Evolutionary conservation across 805 yeast species (phyloP).

Genomic region (Sugiyamaella boreocaroliniensis): DNA sequence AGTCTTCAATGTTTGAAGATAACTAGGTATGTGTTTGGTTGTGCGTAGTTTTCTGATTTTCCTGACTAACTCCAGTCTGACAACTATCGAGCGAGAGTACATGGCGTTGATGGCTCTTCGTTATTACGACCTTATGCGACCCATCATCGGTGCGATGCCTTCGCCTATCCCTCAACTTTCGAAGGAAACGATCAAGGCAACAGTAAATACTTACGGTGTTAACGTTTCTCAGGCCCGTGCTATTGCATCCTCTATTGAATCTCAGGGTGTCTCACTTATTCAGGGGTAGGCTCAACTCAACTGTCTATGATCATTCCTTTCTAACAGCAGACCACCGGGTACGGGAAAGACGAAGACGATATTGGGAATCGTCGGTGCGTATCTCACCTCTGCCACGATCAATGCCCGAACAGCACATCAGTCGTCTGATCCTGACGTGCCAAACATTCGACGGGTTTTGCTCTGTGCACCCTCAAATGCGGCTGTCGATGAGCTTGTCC

Average conservation of each 20-base stretch:
- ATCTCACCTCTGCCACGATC: slow-evolving; percentile 27
- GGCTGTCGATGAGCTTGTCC: slow-evolving; percentile 91
- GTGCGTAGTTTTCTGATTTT: not conserved
- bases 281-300: slow-evolving; percentile 50
- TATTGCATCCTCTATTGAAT: slow-evolving; percentile 60
- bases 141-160: slow-evolving; percentile 63
- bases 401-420: not conserved
- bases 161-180: slow-evolving; percentile 34
- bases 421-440: slow-evolving; percentile 1
- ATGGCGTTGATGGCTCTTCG: slow-evolving; percentile 74
- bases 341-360: slow-evolving; percentile 98
- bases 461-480: slow-evolving; percentile 99
- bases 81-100: slow-evolving; percentile 89
- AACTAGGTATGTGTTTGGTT: slow-evolving; percentile 39
- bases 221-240: slow-evolving; percentile 91
- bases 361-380: slow-evolving; percentile 80
- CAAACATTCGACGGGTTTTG: slow-evolving; percentile 51
- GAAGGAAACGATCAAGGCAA: slow-evolving; percentile 34
- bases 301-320: not conserved
- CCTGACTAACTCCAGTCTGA: slow-evolving; percentile 41
- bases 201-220: slow-evolving; percentile 49
- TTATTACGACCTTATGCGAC: slow-evolving; percentile 68
- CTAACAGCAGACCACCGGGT: slow-evolving; percentile 69
- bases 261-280: slow-evolving; percentile 77
- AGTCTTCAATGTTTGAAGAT: slow-evolving; percentile 63